phyloP scores from a whole-genome alignment of 225 moss, liverwort and hornwort species.

The Lunularia cruciata region DNA sequence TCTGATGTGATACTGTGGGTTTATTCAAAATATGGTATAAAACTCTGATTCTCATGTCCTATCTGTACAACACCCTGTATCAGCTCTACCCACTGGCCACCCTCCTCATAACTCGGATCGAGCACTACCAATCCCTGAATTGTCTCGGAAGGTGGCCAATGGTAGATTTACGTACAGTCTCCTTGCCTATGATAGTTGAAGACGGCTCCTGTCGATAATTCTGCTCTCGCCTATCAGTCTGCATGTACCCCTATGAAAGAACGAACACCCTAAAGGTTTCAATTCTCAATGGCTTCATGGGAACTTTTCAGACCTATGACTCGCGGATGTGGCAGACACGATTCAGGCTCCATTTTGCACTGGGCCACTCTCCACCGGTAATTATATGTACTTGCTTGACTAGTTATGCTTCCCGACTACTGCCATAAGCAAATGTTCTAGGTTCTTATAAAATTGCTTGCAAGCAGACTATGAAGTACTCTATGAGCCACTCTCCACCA shows the following conservation, averaged over 20 bases:
- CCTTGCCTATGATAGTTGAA: not conserved
- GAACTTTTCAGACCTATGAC: too few relatives aligned
- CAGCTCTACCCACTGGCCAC: not conserved
- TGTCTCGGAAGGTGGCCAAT: too few relatives aligned
- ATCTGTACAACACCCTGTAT: slow-evolving; percentile 10
- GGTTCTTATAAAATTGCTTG: not conserved
- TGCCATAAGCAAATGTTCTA: not conserved
- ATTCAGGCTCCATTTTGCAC: too few relatives aligned
- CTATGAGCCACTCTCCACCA: too few relatives aligned
- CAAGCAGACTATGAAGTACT: not conserved
- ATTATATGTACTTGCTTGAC: too few relatives aligned
- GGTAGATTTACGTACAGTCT: not conserved
- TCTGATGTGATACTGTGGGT: too few relatives aligned
- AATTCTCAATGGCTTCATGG: too few relatives aligned
- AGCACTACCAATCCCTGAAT: not conserved
- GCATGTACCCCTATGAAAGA: not conserved
- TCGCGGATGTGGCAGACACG: too few relatives aligned
- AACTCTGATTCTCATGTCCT: slow-evolving; percentile 15
- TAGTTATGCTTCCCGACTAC: not conserved
- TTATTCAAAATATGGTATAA: slow-evolving; percentile 22
- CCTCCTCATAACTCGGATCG: not conserved
- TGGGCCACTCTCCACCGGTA: too few relatives aligned
- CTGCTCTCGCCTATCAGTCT: not conserved
- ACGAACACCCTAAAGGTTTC: too few relatives aligned
- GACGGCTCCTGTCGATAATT: not conserved